These are phyloP conservation scores for Kurtzmaniella quercitrusa DNA, from an alignment of 1,139 yeast species.

Conservation along the genomic window DNA sequence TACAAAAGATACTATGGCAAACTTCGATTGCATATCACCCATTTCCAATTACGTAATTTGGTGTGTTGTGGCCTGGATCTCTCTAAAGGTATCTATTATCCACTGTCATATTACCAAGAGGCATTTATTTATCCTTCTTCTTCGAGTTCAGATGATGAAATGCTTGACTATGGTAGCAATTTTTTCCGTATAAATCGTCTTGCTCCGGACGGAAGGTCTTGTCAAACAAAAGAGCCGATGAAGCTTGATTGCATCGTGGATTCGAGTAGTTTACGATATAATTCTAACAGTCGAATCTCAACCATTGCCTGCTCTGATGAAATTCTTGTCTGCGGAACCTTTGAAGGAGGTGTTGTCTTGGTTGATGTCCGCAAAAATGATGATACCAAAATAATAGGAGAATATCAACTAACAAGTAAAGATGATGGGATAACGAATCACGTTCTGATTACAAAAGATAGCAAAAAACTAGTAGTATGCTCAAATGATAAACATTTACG, in stretches of 20 bases:
- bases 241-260: constrained; percentile 36
- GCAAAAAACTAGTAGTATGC: constrained; percentile 31
- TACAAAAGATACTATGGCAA: constrained; percentile 41
- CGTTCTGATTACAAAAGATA: constrained; percentile 29
- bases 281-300: constrained; percentile 41
- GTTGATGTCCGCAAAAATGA: constrained; percentile 17
- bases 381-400: constrained; percentile 22
- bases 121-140: constrained; percentile 18
- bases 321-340: constrained; percentile 51
- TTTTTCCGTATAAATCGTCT: constrained; percentile 37
- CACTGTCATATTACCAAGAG: constrained; percentile 36
- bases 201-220: constrained; percentile 23
- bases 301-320: constrained; percentile 42
- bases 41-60: constrained; percentile 54
- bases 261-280: constrained; percentile 26
- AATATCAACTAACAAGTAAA: constrained; percentile 38
- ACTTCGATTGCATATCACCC: constrained; percentile 48
- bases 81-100: constrained; percentile 36
- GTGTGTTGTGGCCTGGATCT: constrained; percentile 39
- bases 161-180: constrained; percentile 26
- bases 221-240: constrained; percentile 16
- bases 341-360: constrained; percentile 49
- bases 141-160: constrained; percentile 15
- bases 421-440: constrained; percentile 56
- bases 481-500: constrained; percentile 48